Base-by-base conservation (phyloP, 2,329 filamentous ascomycete species). In the Epichloe coenophiala region DNA sequence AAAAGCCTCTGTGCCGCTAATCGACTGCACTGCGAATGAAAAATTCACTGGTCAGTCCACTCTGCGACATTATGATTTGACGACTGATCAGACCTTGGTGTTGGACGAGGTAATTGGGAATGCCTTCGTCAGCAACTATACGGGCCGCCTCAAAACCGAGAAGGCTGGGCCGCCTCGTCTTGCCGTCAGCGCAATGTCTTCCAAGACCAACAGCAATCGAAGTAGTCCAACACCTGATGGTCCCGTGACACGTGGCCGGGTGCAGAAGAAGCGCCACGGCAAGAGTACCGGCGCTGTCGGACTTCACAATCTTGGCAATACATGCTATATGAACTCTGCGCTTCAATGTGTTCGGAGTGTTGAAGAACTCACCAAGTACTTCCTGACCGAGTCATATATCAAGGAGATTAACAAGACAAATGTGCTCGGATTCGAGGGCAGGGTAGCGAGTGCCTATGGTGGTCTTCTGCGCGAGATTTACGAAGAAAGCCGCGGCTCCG, bases 311-410 rank as follows among this genome's bases (percentile, higher is more conserved):
- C 71, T 98, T 13, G 93, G 93, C 46, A 98, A 98, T 61, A 97
- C 93, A 0, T 98, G 93, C 68, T 98, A 98, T 70, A 96, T 97
- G 90, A 97, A 97, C 67, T 95, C 91, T 21, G 93, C 93, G 9
- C 73, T 97, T 50, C 93, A 98, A 64, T 98, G 93, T 64, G 80
- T 98, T 48, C 83, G 91, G 47, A 94, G 88, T 59, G 89, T 96
- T 0, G 88, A 95, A 62, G 93, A 98, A 66, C 71, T 98, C 56
- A 91, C 88, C 5, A 83, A 89, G 60, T 98, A 95, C 66, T 97
- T 98, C 66, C 68, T 96, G 47, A 75, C 78, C 47, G 77, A 82
- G 53, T 77, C 83, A 54, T 89, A 87, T 68, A 80, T 84, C 59
- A 71, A 75, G 47, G 91, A 98, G 60, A 76, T 97, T 57, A 98